Base-by-base conservation (phyloP, 2,329 filamentous ascomycete species). In the Trichoderma sp. region DNA sequence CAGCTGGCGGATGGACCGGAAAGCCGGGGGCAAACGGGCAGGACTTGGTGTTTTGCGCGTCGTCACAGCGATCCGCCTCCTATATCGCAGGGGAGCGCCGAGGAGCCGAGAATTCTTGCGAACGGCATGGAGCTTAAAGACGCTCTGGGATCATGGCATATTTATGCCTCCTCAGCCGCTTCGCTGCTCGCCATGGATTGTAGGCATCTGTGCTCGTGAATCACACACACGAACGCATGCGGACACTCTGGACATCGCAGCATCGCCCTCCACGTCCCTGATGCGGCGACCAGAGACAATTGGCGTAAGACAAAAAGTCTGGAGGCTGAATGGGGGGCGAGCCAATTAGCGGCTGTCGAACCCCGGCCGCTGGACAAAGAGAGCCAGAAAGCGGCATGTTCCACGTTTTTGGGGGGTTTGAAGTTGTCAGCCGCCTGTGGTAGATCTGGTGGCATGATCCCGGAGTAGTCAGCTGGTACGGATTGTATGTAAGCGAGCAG, bases 21-120 rank as follows among this genome's bases (percentile, higher is more conserved):
- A 64, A 52, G 64, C 39, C 54, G 39, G 53, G 64, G 64, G 39
- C 64, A 66, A 66, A 52, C 64, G 35, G 32, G 35, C 29, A 56
- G 29, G 53, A 59, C 27, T 56, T 64, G 27, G 25, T 45, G 37
- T 57, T 59, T 52, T 50, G 32, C 39, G 42, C 29, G 35, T 27
- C 29, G 48, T 54, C 50, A 54, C 50, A 52, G 58, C 27, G 42
- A 61, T 61, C 9, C 34, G 57, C 27, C 58, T 50, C 19, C 39
- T 50, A 37, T 50, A 27, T 50, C 48, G 42, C 35, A 29, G 29
- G 50, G 22, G 35, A 50, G 29, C 17, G 22, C 39, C 39, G 39
- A 35, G 12, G 39, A 25, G 39, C 29, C 32, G 29, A 34, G n/a
- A 32, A 50, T 0, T 32, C 8, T 61, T 22, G 1, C n/a, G 34